Base-by-base conservation (phyloP, 2,329 filamentous ascomycete species). In the Pyricularia sp. region DNA sequence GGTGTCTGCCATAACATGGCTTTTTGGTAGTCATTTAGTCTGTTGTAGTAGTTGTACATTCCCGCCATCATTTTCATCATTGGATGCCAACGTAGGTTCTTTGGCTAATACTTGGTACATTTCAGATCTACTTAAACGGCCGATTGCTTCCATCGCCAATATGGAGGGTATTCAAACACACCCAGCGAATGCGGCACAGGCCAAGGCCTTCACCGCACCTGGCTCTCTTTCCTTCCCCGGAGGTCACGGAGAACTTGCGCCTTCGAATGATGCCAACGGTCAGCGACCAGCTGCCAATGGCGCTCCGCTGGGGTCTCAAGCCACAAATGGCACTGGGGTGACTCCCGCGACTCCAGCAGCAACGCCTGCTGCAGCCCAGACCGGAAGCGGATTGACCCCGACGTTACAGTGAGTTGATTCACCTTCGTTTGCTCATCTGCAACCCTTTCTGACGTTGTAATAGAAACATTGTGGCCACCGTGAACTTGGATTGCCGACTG, bases 381-480 rank as follows among this genome's bases (percentile, higher is more conserved):
- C 88, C 75, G 90, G 91, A 69, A 96, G 90, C 80, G 92, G 92
- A 73, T 89, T 96, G 75, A 91, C 93, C 74, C 92, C 92, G 72
- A 96, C 91, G 71, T 84, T 97, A 84, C 91, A 97, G 92, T 96
- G 91, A 91, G 92, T 94, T 88, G 6, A 13, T 24, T 26, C 44
- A 31, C 7, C 6, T 35, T 7, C 16, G 8, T 40, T 26, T 4
- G 40, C 31, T 22, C 16, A 22, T 33, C 3, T 53, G 40, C 4
- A 13, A n/a, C 4, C 3, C n/a, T 8, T 3, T 87, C 74, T 75
- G 77, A 66, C 77, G 75, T 12, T 2, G 4, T 8, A 0, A 24
- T 19, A 96, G 91, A 88, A 97, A 97, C 82, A 96, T 97, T 80
- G 93, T 97, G 78, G 93, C 94, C 71, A 99, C 94, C 71, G 94